Base-by-base conservation (phyloP, 768 basidiomycete genomes). In the Cyclocybe aegerita region DNA sequence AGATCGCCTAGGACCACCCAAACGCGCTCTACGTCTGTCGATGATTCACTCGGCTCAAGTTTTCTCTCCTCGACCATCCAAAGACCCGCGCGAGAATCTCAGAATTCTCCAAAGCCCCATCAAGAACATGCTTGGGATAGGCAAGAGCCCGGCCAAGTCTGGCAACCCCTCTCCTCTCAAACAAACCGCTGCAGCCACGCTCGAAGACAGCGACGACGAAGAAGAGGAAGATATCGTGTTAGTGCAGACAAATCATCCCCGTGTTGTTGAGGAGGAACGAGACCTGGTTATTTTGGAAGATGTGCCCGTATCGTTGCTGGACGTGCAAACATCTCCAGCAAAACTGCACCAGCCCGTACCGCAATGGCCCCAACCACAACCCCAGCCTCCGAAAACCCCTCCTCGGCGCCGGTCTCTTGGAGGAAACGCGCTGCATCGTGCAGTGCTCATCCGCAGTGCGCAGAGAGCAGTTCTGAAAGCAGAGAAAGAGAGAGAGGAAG, bases 21-120 rank as follows among this genome's bases (percentile, higher is more conserved):
- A 73, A 43, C 74, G 80, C 15, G 74, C 78, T 2, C 74, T 85
- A 1, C 80, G 88, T 29, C 75, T 91, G 52, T 87, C 85, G 2
- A 86, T 91, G 84, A 88, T 91, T 32, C 75, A 82, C 17, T 82
- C 81, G 48, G 85, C 85, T 0, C 80, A 88, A 57, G 86, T 91
- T 4, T 88, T 89, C 65, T 80, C 81, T 1, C 88, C 87, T 1
- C 66, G 79, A 3, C 84, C 83, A 0, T 82, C 79, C 33, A 65
- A 68, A 3, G 76, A 86, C 58, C 82, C 85, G 1, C 67, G 72
- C 30, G 82, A 82, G 62, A 88, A 88, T 53, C 74, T 90, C 1
- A 73, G 79, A 7, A 71, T 86, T 31, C 73, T 90, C 3, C 79
- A 83, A 60, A 82, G 76, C 10, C 85, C 85, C 0, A 59, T 83